Percentiles rank a stretch among this genome's conserved stretches.
Evolutionary conservation across 208 protist genomes (phyloP).

Genomic region (Phytomonas sp.): DNA sequence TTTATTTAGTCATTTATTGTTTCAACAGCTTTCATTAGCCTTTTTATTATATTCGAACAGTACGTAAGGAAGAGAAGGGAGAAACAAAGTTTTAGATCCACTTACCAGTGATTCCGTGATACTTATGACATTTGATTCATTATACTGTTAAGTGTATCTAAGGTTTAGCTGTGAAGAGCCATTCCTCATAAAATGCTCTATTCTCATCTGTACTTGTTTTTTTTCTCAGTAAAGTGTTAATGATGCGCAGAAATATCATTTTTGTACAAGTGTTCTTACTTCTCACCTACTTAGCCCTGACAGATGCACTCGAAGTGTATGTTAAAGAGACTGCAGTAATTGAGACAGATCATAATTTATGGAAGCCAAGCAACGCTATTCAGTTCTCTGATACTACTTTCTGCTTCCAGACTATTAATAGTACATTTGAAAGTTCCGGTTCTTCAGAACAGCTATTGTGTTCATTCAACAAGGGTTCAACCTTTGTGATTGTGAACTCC

Average conservation of each 20-base stretch:
- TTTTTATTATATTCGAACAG: neutral
- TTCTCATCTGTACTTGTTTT: neutral
- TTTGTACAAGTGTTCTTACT: conserved; percentile 9
- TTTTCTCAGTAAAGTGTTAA: conserved; percentile 3
- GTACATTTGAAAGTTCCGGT: neutral
- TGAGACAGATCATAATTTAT: conserved; percentile 5
- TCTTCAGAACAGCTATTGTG: neutral
- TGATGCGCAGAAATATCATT: neutral
- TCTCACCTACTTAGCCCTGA: conserved; percentile 7
- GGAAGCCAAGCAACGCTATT: conserved; percentile 12
- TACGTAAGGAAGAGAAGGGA: neutral
- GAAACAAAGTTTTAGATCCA: neutral
- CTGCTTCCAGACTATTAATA: conserved; percentile 17
- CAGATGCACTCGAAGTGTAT: conserved; percentile 20
- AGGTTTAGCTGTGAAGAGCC: neutral
- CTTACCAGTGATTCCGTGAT: neutral
- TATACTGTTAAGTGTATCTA: neutral
- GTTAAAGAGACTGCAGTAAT: conserved; percentile 6
- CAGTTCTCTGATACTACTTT: conserved; percentile 29
- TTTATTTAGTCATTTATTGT: conserved; percentile 14
- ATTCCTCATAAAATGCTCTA: neutral
- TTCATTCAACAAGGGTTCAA: conserved; percentile 15
- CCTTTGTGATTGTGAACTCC: conserved; percentile 16
- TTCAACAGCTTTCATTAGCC: neutral
- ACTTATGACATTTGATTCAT: neutral